Evolutionary conservation across 768 basidiomycete genomes (phyloP), one percentile per base, ranked within the genome.

Genomic region (Hygrophorus russula): DNA sequence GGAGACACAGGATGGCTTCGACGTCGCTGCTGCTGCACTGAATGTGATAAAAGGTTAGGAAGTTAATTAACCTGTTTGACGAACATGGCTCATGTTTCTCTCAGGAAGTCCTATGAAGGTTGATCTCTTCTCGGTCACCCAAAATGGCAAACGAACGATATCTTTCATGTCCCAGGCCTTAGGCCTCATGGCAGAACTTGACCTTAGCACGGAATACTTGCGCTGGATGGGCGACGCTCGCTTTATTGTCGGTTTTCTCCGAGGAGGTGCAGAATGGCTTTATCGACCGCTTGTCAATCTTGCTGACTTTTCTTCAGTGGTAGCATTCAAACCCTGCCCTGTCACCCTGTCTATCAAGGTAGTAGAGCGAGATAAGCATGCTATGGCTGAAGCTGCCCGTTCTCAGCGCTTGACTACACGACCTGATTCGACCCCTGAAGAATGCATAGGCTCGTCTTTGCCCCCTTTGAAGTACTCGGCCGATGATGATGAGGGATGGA

Each of bases 161-260:
- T 87, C 85, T 11, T 92, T 87, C 66, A 80, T 92, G 77, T 78
- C 83, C 0, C 87, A 90, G 62, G 72, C 80, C 2, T 55, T 87
- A 15, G 90, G 90, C 2, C 67, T 93, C 27, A 83, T 90, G 77
- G 87, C 90, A 2, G 87, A 92, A 49, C 46, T 89, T 32, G 89
- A 91, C 60, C 61, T 86, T 36, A 82, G 82, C 44, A 93, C 90
- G 1, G 89, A 92, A 47, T 65, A 86, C 52, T 60, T 92, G 33
- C 74, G 88, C 7, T 91, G 84, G 81, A 80, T 93, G 80, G 90
- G 90, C 8, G 82, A 82, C 53, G 65, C 70, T 10, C 80, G 90
- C 7, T 93, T 93, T 58, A 57, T 81, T 24, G 63, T 74, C 46
- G 90, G 90, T 7, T 76, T 76, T 54, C 55, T 92, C 2, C 68